Evolutionary conservation across 139 green algal genomes (phyloP), one percentile per base, ranked within the genome.

Genomic region (Coccomyxa sp.): DNA sequence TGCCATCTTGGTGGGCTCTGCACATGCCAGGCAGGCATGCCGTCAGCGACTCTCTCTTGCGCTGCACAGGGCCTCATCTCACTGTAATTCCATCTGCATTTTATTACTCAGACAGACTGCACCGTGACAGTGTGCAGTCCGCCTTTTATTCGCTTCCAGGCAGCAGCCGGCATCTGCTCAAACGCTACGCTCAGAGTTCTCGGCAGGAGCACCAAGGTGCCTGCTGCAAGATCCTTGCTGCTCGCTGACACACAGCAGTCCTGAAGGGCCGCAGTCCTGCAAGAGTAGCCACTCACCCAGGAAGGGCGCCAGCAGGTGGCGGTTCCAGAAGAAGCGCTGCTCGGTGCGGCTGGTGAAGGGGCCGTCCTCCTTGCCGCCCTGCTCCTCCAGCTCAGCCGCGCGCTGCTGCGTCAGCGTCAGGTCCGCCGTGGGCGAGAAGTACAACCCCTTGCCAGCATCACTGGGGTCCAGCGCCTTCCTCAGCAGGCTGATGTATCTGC

Each of bases 271-370:
- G n/a, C n/a, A n/a, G n/a, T n/a, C n/a, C n/a, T n/a, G n/a, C n/a
- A n/a, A n/a, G n/a, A n/a, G n/a, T n/a, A n/a, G n/a, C n/a, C n/a
- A 10, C 41, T 74, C 86, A 85, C 85, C 84, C 74, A 90, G 76
- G 22, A 97, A 74, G n/a, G 88, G 89, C 77, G 69, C 27, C 0
- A 88, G 73, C 70, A 96, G 83, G 22, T 78, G 27, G 0, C 75
- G 55, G 84, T 97, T 97, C 89, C 90, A 97, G 79, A 90, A 93
- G 82, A 95, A 94, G 18, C 81, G 78, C 6, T 37, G 39, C 69
- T 93, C 88, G 5, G 93, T 89, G 18, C 87, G 77, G 33, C 74
- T 73, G 40, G 79, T 82, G 7, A 83, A 70, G 24, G 77, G 73
- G 39, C 82, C 38, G 18, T 54, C 22, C 7, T 71, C 76, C 31